Evolutionary conservation across 148 eudicot species (phyloP).

Genomic region (Bassia scoparia): DNA sequence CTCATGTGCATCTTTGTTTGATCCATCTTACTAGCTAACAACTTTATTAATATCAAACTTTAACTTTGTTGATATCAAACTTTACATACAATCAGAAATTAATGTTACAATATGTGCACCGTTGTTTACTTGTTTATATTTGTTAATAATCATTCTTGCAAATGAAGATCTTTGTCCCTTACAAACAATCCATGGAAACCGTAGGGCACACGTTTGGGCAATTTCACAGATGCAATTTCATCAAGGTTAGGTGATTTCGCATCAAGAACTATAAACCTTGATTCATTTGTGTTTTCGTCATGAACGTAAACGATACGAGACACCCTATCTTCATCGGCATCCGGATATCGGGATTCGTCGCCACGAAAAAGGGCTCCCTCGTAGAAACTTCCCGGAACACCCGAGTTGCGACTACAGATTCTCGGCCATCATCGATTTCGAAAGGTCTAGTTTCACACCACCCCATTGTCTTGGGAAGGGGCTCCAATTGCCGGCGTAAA

Average conservation of each 20-base stretch:
- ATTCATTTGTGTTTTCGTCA: slow-evolving; percentile 32
- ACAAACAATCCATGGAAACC: slow-evolving; percentile 74
- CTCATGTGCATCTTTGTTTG: too few relatives aligned
- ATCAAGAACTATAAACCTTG: slow-evolving; percentile 65
- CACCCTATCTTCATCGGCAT: slow-evolving; percentile 64
- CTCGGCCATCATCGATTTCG: slow-evolving; percentile 35
- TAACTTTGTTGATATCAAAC: too few relatives aligned
- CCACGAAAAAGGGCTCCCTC: slow-evolving; percentile 76
- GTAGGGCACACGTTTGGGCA: slow-evolving; percentile 64
- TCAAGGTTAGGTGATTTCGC: slow-evolving; percentile 56
- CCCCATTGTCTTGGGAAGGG: slow-evolving; percentile 57
- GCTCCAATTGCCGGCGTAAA: slow-evolving; percentile 51
- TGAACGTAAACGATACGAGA: slow-evolving; percentile 51
- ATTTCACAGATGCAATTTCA: slow-evolving; percentile 45
- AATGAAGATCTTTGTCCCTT: slow-evolving; percentile 46
- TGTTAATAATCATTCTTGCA: too few relatives aligned
- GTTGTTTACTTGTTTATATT: too few relatives aligned
- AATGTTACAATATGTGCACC: too few relatives aligned
- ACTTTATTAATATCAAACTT: too few relatives aligned
- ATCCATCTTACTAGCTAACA: too few relatives aligned
- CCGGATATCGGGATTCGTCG: slow-evolving; percentile 40
- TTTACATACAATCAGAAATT: too few relatives aligned
- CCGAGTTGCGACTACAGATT: slow-evolving; percentile 44
- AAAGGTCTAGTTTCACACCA: slow-evolving; percentile 56
- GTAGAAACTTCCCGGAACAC: slow-evolving; percentile 42